Conservation (phyloP, 805 yeast species). For the Metschnikowia lochheadii region DNA sequence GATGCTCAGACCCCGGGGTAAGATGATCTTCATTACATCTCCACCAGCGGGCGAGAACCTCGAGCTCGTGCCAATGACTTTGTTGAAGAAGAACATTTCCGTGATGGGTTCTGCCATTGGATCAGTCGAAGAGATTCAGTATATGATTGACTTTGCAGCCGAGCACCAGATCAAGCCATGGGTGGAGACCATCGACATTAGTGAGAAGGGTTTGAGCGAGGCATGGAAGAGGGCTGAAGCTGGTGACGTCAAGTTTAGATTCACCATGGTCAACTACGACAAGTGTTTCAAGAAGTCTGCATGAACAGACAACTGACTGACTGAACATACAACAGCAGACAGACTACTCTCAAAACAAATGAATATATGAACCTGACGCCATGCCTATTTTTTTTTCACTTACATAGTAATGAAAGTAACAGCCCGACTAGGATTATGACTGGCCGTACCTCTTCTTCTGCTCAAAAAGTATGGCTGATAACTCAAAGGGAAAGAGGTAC, state of each 20-base stretch:
- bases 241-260: slow-evolving; percentile 18
- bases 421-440: no score
- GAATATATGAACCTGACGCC: no score
- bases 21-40: slow-evolving; percentile 16
- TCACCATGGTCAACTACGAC: slow-evolving; percentile 18
- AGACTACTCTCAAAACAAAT: no score
- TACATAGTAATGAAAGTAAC: no score
- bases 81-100: slow-evolving; percentile 14
- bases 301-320: neutral
- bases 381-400: no score
- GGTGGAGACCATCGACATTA: slow-evolving; percentile 18
- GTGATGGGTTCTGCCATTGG: slow-evolving; percentile 18
- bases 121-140: slow-evolving; percentile 13
- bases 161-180: slow-evolving; percentile 17
- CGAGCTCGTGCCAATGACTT: slow-evolving; percentile 7
- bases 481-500: no score
- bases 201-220: slow-evolving; percentile 15
- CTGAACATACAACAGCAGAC: neutral
- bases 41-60: slow-evolving; percentile 13
- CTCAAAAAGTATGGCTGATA: no score
- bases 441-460: no score
- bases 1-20: slow-evolving; percentile 16
- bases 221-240: slow-evolving; percentile 14
- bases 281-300: slow-evolving; percentile 12
- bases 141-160: slow-evolving; percentile 19